Evolutionary conservation across 768 basidiomycete genomes (phyloP), one percentile per base, ranked within the genome.

Genomic region (Porpolomopsis calyptriformis): DNA sequence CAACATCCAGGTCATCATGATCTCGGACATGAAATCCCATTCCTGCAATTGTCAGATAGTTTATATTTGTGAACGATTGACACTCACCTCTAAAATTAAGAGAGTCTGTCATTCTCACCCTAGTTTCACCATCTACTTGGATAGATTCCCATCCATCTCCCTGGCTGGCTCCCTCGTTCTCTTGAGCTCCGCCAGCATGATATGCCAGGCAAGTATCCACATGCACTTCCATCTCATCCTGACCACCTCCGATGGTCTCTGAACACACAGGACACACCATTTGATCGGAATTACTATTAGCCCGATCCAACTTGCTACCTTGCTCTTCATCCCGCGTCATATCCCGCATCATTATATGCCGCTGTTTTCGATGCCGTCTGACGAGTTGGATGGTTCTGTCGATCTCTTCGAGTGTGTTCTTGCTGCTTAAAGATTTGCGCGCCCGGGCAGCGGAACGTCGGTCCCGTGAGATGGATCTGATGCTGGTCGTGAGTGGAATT

Each of bases 191-290:
- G n/a, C 16, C 19, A 43, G 57, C 66, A 53, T 78, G 75, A 53
- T 84, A 66, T 4, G 76, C 77, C 35, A 90, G 60, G 57, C 87
- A 90, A 5, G 83, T 69, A 54, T 90, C 83, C n/a, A 90, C 74
- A 61, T 90, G 87, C 12, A 84, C 85, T 53, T 85, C 78, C 2
- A 85, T 55, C 7, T 86, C 78, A 49, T 86, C 86, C 36, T 71
- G 67, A 54, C 86, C 85, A 1, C 85, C 86, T 38, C 61, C 64
- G 1, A 86, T 68, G 12, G 60, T 60, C 33, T 63, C 62, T 37
- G 70, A 61, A 57, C 86, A 90, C 19, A 90, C 76, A 1, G 86
- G 87, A 54, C 86, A 90, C n/a, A 69, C 55, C 12, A 73, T 68
- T 23, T 69, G 71, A 35, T 66, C 66, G 33, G 58, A 53, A 34